Evolutionary conservation across 1,284 basidiomycete genomes (phyloP).

Genomic region (Marasmius tenuissimus): DNA sequence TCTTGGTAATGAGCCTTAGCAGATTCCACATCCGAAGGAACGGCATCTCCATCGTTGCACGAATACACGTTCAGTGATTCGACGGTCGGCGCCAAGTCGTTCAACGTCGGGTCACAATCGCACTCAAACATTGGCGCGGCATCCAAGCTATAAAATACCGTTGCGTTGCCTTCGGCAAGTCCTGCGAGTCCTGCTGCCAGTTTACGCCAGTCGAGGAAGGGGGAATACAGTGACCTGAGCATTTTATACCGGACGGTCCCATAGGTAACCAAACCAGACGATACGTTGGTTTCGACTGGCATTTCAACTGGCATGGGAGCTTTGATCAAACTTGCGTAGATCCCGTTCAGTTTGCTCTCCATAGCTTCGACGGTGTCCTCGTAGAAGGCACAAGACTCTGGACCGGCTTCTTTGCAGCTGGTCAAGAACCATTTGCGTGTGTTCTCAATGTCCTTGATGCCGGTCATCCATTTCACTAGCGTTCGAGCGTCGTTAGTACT

Average conservation of each 20-base stretch:
- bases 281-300: conserved; percentile 4
- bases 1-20: not conserved
- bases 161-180: conserved; percentile 14
- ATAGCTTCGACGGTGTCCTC: conserved; percentile 11
- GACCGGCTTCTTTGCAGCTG: conserved; percentile 17
- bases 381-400: conserved; percentile 16
- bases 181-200: conserved; percentile 17
- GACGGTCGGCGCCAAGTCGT: not conserved
- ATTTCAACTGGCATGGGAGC: conserved; percentile 11
- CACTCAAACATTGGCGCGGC: conserved; percentile 10
- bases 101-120: conserved; percentile 4
- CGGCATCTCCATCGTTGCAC: not conserved
- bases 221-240: conserved; percentile 13
- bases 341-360: conserved; percentile 4
- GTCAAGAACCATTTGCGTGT: conserved; percentile 12
- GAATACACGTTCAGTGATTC: not conserved
- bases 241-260: conserved; percentile 10
- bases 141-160: conserved; percentile 9
- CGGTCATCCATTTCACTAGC: conserved; percentile 5
- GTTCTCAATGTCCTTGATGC: conserved; percentile 13
- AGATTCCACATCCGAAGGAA: not conserved
- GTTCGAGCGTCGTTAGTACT: not conserved
- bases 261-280: conserved; percentile 17
- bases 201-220: conserved; percentile 6
- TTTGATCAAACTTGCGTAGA: conserved; percentile 11